A percentile compares a stretch with the other conserved stretches of the same genome.
phyloP scores from a whole-genome alignment of 139 green algal species.

The Asterochloris sp. region DNA sequence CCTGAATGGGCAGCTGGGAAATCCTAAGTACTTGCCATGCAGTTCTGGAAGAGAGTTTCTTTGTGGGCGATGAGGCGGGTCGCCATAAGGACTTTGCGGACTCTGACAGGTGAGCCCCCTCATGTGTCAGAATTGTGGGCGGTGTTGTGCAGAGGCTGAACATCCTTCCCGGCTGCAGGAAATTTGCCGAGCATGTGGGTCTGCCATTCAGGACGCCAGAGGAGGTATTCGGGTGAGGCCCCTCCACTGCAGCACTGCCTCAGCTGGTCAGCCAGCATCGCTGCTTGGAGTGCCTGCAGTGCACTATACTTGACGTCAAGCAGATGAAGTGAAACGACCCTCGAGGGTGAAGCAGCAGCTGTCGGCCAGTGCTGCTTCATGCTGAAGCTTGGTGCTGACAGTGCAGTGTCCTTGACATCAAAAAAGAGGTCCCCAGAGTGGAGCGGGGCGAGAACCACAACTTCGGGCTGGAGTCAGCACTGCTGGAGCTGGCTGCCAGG shows the following conservation, averaged over 20 bases:
- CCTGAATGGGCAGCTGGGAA: too few relatives aligned
- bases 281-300: background rate
- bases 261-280: background rate
- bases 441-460: constrained; percentile 14
- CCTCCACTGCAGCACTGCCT: background rate
- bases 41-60: constrained; percentile 57
- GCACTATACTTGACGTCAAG: background rate
- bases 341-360: background rate
- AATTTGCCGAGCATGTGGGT: constrained; percentile 51
- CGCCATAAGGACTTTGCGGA: constrained; percentile 37
- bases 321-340: background rate
- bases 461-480: background rate
- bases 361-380: background rate
- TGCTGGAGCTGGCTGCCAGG: constrained; percentile 6
- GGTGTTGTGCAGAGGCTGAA: background rate
- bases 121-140: background rate
- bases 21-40: constrained; percentile 4
- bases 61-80: constrained; percentile 65
- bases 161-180: constrained; percentile 17
- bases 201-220: constrained; percentile 51
- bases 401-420: constrained; percentile 13
- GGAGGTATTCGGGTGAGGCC: constrained; percentile 52
- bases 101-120: constrained; percentile 41
- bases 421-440: constrained; percentile 10
- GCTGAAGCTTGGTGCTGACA: background rate